phyloP scores from a whole-genome alignment of 2,329 filamentous ascomycete species.

The Diaporthe nobilis region DNA sequence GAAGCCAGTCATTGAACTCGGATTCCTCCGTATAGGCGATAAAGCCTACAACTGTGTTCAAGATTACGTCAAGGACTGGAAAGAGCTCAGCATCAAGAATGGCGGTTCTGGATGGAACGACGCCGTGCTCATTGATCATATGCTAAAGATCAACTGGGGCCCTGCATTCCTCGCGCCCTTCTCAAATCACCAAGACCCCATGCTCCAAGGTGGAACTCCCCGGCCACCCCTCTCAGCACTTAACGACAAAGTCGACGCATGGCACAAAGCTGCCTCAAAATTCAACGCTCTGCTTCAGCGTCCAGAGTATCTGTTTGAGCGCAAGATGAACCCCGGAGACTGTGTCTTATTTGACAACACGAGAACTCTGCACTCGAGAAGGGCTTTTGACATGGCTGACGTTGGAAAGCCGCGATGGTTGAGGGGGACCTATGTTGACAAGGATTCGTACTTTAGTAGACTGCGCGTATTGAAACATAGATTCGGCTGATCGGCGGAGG shows the following conservation, averaged over 20 bases:
- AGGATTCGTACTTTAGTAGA: background rate
- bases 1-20: background rate
- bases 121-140: background rate
- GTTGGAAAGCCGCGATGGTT: background rate
- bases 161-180: background rate
- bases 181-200: background rate
- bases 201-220: background rate
- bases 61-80: background rate
- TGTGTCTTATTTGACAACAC: conserved; percentile 9
- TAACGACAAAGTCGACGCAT: background rate
- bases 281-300: background rate
- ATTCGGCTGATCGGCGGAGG: background rate
- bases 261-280: background rate
- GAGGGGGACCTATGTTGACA: conserved; percentile 7
- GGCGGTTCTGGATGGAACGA: background rate
- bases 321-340: background rate
- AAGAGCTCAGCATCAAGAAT: background rate
- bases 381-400: background rate
- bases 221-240: background rate
- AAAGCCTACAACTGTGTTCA: background rate
- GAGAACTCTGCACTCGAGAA: background rate
- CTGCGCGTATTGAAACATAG: background rate
- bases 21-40: background rate
- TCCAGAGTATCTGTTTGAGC: background rate
- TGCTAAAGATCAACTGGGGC: conserved; percentile 9